These are phyloP conservation scores for Aspergillus mulundensis DNA, from an alignment of 495 filamentous ascomycete species.

Conservation along the genomic window DNA sequence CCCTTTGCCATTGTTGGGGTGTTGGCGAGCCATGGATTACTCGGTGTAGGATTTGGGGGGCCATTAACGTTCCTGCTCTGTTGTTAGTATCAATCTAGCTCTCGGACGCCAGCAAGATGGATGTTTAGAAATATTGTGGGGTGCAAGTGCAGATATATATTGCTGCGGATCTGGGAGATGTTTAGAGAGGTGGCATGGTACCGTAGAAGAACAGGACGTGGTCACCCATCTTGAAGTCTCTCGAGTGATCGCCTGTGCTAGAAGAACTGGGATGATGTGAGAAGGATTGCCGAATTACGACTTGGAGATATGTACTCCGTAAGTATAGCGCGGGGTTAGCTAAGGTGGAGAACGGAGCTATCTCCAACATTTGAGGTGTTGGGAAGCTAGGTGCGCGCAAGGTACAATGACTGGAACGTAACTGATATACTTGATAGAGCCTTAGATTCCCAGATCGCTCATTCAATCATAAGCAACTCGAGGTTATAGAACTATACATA, in stretches of 20 bases:
- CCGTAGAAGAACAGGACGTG: slow-evolving; percentile 57
- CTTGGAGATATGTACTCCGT: not conserved
- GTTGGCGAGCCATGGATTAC: slow-evolving; percentile 65
- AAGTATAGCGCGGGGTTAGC: not conserved
- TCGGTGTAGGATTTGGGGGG: slow-evolving; percentile 71
- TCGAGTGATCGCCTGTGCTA: not conserved
- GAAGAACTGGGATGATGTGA: not conserved
- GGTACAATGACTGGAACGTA: not conserved
- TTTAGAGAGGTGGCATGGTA: slow-evolving; percentile 22
- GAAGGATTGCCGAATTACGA: too few relatives aligned
- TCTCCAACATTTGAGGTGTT: not conserved
- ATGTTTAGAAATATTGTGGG: not conserved
- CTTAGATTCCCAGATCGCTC: too few relatives aligned
- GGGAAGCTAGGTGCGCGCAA: not conserved
- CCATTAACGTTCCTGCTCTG: slow-evolving; percentile 59
- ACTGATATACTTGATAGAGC: too few relatives aligned
- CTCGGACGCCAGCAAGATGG: too few relatives aligned
- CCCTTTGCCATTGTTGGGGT: slow-evolving; percentile 47
- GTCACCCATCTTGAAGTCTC: slow-evolving; percentile 31
- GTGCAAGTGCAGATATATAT: not conserved
- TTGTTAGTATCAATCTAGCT: not conserved
- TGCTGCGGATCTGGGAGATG: not conserved
- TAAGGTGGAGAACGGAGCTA: slow-evolving; percentile 1
- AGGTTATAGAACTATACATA: too few relatives aligned
- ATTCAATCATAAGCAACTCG: too few relatives aligned